Conservation (phyloP, 257 asterid species). For the Avicennia marina region DNA sequence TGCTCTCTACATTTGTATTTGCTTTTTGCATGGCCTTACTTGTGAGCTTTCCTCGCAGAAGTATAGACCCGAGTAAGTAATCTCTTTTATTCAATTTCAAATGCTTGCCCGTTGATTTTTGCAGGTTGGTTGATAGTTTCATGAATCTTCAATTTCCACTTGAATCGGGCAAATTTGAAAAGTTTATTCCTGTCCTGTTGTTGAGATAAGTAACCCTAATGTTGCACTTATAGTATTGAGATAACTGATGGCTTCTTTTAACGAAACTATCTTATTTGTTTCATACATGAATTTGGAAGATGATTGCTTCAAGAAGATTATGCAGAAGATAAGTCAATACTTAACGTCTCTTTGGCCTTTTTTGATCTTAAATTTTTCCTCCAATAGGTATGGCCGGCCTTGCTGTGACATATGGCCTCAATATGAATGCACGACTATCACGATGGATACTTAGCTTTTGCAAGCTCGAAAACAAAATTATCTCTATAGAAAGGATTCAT, state of each 20-base stretch:
- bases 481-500: conserved; percentile 93
- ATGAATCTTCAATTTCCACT: too few relatives aligned
- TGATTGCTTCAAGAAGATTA: too few relatives aligned
- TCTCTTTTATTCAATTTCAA: conserved; percentile 4
- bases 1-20: conserved; percentile 92
- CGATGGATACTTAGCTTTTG: conserved; percentile 99
- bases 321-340: not conserved
- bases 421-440: conserved; percentile 90
- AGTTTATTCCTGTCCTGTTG: too few relatives aligned
- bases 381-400: conserved; percentile 97
- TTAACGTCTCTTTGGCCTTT: not conserved
- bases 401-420: conserved; percentile 96
- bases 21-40: conserved; percentile 96
- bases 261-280: too few relatives aligned
- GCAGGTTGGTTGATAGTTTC: too few relatives aligned
- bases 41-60: conserved; percentile 93
- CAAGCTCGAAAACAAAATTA: conserved; percentile 96
- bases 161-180: too few relatives aligned
- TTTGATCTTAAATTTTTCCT: conserved; percentile 9
- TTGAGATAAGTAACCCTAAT: too few relatives aligned
- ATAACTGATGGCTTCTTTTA: too few relatives aligned
- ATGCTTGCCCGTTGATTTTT: not conserved
- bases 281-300: too few relatives aligned
- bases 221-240: too few relatives aligned
- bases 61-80: conserved; percentile 91